Base-by-base conservation (phyloP, 2,329 filamentous ascomycete genomes). In the Aureobasidium mangrovei region DNA sequence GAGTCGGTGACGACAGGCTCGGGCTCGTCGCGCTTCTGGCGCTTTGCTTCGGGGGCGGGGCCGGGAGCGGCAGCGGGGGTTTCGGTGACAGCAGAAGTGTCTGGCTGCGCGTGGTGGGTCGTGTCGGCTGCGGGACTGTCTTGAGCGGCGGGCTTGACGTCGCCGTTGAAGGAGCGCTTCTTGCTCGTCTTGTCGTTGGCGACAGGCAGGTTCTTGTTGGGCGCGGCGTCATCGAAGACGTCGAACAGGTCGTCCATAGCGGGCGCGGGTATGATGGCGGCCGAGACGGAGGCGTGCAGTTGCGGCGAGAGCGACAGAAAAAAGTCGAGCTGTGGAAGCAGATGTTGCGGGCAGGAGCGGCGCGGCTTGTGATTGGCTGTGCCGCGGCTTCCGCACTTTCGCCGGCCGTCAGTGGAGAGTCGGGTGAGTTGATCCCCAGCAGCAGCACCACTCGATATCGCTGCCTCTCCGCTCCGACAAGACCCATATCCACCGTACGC, bases 1-100 rank as follows among this genome's bases (percentile, higher is more conserved):
- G 85, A 83, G 73, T 98, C 93, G 24, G 91, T 90, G 62, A 97
- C 81, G 44, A 97, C 84, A 4, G 91, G 88, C 58, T 85, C 85
- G 7, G 81, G 81, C 63, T 85, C 86, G 59, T 83, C 77, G 61
- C 73, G 75, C 61, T 83, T 80, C 65, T 82, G 76, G 61, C 85
- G 82, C 70, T 88, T 89, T 57, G 67, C 71, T 44, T 82, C 74
- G 54, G 77, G 75, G 3, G 74, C 73, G 41, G 72, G 74, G 39
- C 56, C 72, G 65, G 60, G 18, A 68, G 29, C 54, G 48, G 29
- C 42, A 43, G 18, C 59, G 60, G 54, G 62, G 49, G 28, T 41
- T 56, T 46, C 8, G 48, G 36, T 24, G 18, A 18, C 18, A 18
- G 18, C 18, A 18, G 18, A 18, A 18, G 18, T 18, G 62, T 53